A percentile compares a stretch with the other conserved stretches of the same genome.
Evolutionary conservation across 2,329 filamentous ascomycete genomes (phyloP).

Genomic region (Ambrosiella xylebori): DNA sequence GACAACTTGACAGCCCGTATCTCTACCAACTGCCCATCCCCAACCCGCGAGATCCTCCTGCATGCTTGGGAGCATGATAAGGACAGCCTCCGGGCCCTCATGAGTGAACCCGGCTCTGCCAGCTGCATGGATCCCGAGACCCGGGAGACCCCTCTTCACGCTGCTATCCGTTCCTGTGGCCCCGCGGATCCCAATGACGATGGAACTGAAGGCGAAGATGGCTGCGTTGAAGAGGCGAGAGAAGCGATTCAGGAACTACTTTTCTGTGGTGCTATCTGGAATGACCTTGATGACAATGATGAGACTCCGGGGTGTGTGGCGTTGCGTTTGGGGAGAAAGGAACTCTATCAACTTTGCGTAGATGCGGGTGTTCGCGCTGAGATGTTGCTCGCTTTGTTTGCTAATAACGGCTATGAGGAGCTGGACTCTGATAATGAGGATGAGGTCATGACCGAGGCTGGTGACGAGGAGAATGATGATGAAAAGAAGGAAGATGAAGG

Average conservation of each 20-base stretch:
- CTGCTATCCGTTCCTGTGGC: conserved; percentile 64
- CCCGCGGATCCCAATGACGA: conserved; percentile 19
- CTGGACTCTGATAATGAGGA: conserved; percentile 40
- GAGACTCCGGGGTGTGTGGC: conserved; percentile 90
- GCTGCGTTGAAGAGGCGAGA: conserved; percentile 40
- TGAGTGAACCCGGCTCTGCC: conserved; percentile 44
- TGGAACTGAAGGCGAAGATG: conserved; percentile 21
- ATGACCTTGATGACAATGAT: conserved; percentile 69
- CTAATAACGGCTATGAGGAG: conserved; percentile 53
- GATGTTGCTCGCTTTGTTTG: conserved; percentile 60
- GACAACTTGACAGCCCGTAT: conserved; percentile 38
- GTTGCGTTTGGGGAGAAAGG: conserved; percentile 44
- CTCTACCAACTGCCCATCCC: conserved; percentile 32
- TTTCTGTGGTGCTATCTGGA: conserved; percentile 88
- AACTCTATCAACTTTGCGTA: conserved; percentile 67
- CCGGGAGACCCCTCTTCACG: conserved; percentile 74
- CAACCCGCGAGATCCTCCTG: conserved; percentile 33
- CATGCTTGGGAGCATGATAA: conserved; percentile 45
- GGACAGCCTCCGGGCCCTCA: conserved; percentile 48
- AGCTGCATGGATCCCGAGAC: conserved; percentile 73
- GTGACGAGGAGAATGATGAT: conserved; percentile 22
- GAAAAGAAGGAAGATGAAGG: conserved; percentile 19
- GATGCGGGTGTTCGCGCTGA: conserved; percentile 84
- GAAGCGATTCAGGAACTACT: conserved; percentile 61
- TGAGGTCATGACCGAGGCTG: conserved; percentile 20